Evolutionary conservation across 129 eudicot genomes (phyloP), one percentile per base, ranked within the genome.

Genomic region (Solidago caesia): DNA sequence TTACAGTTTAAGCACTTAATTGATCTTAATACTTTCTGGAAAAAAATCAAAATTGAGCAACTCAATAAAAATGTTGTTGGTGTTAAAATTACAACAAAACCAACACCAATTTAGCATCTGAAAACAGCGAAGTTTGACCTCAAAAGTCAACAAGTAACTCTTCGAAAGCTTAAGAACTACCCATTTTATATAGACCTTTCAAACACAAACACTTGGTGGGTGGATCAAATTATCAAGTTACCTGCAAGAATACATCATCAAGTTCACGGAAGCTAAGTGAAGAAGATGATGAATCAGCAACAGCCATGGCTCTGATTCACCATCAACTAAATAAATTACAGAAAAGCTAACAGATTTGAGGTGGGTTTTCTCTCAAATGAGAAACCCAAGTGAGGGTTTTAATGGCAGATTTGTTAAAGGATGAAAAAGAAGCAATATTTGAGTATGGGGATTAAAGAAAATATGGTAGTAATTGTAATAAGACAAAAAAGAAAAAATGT

Each of bases 241-340:
- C 96, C 96, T 89, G 96, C 44, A 89, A 77, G 81, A 87, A 87
- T 21, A 80, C 92, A 76, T 87, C 92, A 64, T 89, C 96, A 57
- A 82, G 90, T 73, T 89, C 90, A 51, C 92, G 87, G 75, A 87
- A 89, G 81, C 82, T 84, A 51, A 87, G 75, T 10, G 81, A 68
- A 45, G 86, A 84, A 41, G 85, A 77, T 3, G 77, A 81, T 21
- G 45, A 69, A 44, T 53, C 61, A 45, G 26, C 70, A 61, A 51
- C 52, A 64, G 47, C 75, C 74, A 75, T 74, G 46, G 71, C 76
- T 53, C 42, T 51, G 61, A 41, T 5, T 16, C 69, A 42, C 66
- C 73, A 65, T 70, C 57, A 51, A 51, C 11, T 44, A 21, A 7
- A 15, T 0, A 27, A 4, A 16, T 5, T 16, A 8, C 16, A 57